A percentile compares a stretch with the other conserved stretches of the same genome.
phyloP scores from a whole-genome alignment of 208 protist species.

The Cochliopodium minus region DNA sequence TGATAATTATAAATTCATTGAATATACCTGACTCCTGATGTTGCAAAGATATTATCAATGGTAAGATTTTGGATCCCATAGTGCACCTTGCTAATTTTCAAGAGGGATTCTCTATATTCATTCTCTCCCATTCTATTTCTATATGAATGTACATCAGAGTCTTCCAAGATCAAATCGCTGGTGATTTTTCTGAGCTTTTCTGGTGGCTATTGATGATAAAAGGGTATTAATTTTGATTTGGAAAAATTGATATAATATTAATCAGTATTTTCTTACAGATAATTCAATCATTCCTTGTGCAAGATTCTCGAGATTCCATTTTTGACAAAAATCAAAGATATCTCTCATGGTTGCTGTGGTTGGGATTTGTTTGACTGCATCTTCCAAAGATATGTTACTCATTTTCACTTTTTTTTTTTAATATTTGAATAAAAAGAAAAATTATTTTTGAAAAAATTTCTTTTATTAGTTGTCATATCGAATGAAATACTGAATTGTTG shows the following conservation, averaged over 20 bases:
- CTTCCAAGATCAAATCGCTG: neutral
- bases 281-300: conserved; percentile 24
- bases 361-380: conserved; percentile 8
- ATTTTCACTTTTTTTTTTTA: conserved; percentile 1
- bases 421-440: too few species aligned
- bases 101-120: conserved; percentile 11
- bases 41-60: conserved; percentile 11
- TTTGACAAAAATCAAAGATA: conserved; percentile 23
- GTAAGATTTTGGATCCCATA: conserved; percentile 4
- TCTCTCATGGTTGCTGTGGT: conserved; percentile 19
- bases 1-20: too few species aligned
- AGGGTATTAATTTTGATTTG: too few species aligned
- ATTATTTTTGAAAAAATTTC: conserved; percentile 15
- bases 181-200: conserved; percentile 2
- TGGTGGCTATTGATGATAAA: too few species aligned
- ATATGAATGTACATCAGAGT: conserved; percentile 12
- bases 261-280: too few species aligned
- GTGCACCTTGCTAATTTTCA: conserved; percentile 10
- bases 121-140: conserved; percentile 11
- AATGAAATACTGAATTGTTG: conserved; percentile 6
- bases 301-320: conserved; percentile 6
- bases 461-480: neutral
- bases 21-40: conserved; percentile 19
- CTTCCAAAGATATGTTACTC: conserved; percentile 4
- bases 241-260: too few species aligned